Base-by-base conservation (phyloP, 768 basidiomycete genomes). In the Agaricus bisporus region DNA sequence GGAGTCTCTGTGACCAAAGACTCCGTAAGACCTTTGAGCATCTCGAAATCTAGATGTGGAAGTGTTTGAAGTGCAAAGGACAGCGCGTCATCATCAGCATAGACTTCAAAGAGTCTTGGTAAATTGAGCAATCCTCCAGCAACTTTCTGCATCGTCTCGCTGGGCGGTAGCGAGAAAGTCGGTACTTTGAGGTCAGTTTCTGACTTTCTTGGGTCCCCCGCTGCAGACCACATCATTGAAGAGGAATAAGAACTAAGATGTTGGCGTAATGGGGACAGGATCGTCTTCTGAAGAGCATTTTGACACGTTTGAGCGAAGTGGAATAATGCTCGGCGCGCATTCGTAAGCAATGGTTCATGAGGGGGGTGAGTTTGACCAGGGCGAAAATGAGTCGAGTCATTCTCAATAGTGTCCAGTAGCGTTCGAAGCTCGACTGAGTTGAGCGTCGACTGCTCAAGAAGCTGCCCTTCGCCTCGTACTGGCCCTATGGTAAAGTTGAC, bases 111-210 rank as follows among this genome's bases (percentile, higher is more conserved):
- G 14, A 98, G 72, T 52, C 94, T 73, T 2, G 95, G 92, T 2
- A 99, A 80, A 70, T 95, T 97, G 29, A 98, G 75, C 32, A 99
- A 71, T n/a, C 94, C 93, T 63, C 98, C 97, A 2, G 91, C 89
- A 29, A 98, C 85, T 54, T 85, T 83, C 56, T 94, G 89, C 56
- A 97, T 85, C 4, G 80, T 83, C 50, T 92, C 90, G 51, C 86
- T 95, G 1, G 94, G 95, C 9, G 90, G 91, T 11, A 98, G 76
- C 1, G 94, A 97, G 72, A 99, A 99, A 5, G 82, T 90, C 2
- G 97, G 97, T 5, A 98, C 80, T 32, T 80, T 77, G 25, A 91
- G 72, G 36, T 84, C 82, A 63, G 73, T 48, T 26, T 52, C 59
- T 5, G 68, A 70, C 12, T 73, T 75, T 58, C 74, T 80, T 18